Evolutionary conservation across 75 land plant species (phyloP).

Genomic region (Selaginella tamariscina): DNA sequence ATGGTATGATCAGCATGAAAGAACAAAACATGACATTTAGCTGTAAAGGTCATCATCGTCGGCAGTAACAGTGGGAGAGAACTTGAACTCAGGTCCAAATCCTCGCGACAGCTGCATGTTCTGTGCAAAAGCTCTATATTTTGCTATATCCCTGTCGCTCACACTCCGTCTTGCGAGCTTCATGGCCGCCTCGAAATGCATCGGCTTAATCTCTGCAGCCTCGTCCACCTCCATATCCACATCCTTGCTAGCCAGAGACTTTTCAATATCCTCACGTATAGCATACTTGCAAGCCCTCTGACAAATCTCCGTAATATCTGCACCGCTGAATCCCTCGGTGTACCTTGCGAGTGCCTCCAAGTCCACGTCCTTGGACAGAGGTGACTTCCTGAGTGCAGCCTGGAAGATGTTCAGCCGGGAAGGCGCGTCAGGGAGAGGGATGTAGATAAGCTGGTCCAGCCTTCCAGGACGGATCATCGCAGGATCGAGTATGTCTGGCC

Average conservation of each 20-base stretch:
- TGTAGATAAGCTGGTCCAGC: slow-evolving; percentile 61
- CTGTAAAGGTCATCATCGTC: no score
- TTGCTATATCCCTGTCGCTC: slow-evolving; percentile 44
- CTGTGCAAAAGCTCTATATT: slow-evolving; percentile 47
- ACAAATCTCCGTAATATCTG: slow-evolving; percentile 74
- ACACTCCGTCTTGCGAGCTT: slow-evolving; percentile 45
- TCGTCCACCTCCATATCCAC: no score
- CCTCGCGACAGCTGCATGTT: slow-evolving; percentile 49
- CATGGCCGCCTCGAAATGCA: slow-evolving; percentile 50
- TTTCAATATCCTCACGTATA: slow-evolving; percentile 71
- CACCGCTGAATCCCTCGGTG: slow-evolving; percentile 67
- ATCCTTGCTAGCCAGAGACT: no score
- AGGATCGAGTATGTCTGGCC: slow-evolving; percentile 62
- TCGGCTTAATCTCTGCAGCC: slow-evolving; percentile 36
- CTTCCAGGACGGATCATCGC: slow-evolving; percentile 63
- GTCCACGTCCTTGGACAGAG: slow-evolving; percentile 47
- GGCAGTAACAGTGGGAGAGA: no score
- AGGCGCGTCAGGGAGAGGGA: slow-evolving; percentile 63
- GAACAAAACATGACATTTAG: no score
- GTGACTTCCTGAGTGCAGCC: slow-evolving; percentile 58
- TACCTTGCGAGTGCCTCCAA: slow-evolving; percentile 38
- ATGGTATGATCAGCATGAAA: no score
- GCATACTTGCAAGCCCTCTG: slow-evolving; percentile 80
- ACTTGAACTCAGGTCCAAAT: slow-evolving; percentile 41
- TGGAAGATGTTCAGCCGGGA: slow-evolving; percentile 58